Conservation (phyloP, 2,329 filamentous ascomycete genomes). For the Claviceps sp. region DNA sequence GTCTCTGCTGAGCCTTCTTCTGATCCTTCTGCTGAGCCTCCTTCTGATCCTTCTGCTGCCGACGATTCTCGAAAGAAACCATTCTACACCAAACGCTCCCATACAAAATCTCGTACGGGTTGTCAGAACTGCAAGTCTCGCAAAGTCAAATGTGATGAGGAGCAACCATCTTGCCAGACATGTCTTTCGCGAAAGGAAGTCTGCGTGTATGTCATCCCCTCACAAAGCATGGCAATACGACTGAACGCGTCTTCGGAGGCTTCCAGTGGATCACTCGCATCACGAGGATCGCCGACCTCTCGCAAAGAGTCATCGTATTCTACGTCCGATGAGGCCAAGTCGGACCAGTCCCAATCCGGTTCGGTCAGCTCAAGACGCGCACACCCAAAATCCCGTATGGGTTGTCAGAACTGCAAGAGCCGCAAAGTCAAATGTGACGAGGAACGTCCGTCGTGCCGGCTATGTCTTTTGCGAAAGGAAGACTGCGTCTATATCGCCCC, state of each 20-base stretch:
- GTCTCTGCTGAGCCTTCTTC: neutral
- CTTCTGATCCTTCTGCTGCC: neutral
- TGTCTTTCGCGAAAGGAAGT: slow-evolving; percentile 33
- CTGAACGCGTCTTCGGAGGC: neutral
- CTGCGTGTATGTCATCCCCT: slow-evolving; percentile 28
- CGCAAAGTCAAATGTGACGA: slow-evolving; percentile 45
- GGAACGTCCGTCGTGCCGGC: slow-evolving; percentile 32
- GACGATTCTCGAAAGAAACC: slow-evolving; percentile 7
- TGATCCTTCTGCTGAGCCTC: neutral
- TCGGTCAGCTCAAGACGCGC: slow-evolving; percentile 29
- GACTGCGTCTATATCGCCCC: slow-evolving; percentile 30
- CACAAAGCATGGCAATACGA: slow-evolving; percentile 10
- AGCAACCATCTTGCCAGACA: slow-evolving; percentile 32
- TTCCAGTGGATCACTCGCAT: neutral
- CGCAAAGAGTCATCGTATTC: neutral
- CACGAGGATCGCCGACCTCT: neutral
- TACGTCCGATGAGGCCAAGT: neutral
- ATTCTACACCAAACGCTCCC: slow-evolving; percentile 34
- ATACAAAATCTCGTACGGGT: slow-evolving; percentile 40
- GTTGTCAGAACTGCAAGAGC: slow-evolving; percentile 40
- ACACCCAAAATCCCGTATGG: slow-evolving; percentile 40
- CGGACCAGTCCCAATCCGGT: neutral
- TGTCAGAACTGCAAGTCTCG: slow-evolving; percentile 42
- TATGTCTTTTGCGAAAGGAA: slow-evolving; percentile 34
- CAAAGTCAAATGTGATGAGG: slow-evolving; percentile 43